These are phyloP conservation scores for Fusarium tjaetaba DNA, from an alignment of 2,329 filamentous ascomycete genomes.

Conservation along the genomic window DNA sequence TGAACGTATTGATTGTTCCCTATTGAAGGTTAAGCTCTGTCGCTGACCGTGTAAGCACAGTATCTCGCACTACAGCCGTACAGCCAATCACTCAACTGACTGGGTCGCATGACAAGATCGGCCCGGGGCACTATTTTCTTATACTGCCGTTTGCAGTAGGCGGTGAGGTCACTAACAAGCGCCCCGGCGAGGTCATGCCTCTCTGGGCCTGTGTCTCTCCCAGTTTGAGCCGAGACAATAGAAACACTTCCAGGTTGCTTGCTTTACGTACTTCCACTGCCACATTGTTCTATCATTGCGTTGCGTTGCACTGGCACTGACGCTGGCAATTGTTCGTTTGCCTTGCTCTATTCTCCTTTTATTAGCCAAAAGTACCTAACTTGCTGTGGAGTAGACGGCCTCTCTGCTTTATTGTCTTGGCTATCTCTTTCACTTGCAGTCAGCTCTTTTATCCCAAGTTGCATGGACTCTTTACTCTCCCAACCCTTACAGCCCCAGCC, in stretches of 20 bases:
- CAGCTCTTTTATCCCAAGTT: conserved; percentile 14
- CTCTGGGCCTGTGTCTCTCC: conserved; percentile 13
- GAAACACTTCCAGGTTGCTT: conserved; percentile 6
- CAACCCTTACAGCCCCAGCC: conserved; percentile 16
- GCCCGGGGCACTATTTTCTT: conserved; percentile 28
- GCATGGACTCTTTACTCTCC: conserved; percentile 20
- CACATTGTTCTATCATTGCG: not conserved
- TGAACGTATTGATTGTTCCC: not conserved
- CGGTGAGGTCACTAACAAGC: conserved; percentile 34
- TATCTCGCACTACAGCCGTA: not conserved
- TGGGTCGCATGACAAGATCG: conserved; percentile 8
- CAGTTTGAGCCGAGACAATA: conserved; percentile 28
- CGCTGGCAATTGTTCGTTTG: not conserved
- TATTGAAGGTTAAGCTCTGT: not conserved
- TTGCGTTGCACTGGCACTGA: conserved; percentile 1
- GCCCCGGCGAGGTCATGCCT: conserved; percentile 37
- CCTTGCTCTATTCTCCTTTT: not conserved
- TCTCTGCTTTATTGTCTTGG: not conserved
- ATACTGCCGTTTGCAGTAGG: conserved; percentile 32
- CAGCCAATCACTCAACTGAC: conserved; percentile 26
- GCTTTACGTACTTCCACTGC: not conserved
- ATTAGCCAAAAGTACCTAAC: not conserved
- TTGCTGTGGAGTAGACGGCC: not conserved
- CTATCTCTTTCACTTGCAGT: conserved; percentile 8
- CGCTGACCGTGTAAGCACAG: conserved; percentile 4